Evolutionary conservation across 208 protist genomes (phyloP), one percentile per base, ranked within the genome.

Genomic region (Trypanosoma conorhini): DNA sequence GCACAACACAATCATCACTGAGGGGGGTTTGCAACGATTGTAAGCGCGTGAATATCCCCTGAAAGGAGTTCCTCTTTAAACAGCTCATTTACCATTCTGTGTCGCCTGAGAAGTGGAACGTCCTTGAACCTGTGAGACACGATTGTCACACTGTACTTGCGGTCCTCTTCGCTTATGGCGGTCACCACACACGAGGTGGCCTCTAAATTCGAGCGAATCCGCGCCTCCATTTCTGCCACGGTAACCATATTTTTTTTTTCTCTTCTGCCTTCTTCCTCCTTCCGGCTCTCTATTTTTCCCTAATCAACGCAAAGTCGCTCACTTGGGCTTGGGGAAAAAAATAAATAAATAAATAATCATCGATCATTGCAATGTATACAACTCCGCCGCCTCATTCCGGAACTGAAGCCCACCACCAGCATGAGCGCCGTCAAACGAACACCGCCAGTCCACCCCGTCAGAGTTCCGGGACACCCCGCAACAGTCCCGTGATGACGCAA

Each of bases 41-140:
- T 83, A 38, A 94, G 57, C 28, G 88, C 88, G 64, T 94, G 88
- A 67, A 94, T 91, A 7, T 62, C 67, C n/a, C 86, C 86, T 1
- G 81, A 86, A 1, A 85, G 70, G 3, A 94, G 74, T 66, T 92
- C 83, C 38, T 89, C 76, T 42, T 85, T 79, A 66, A 94, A 94
- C 35, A 94, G 54, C 28, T 82, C 73, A 67, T 91, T 91, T 38
- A 94, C 80, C 72, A 85, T 84, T 48, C 86, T 78, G 62, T 94
- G 88, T 17, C 88, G 78, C 48, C 92, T 77, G 19, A 94, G 54
- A 38, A 94, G 79, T 17, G 86, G 38, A 13, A 90, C 59, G 35
- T 70, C 80, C 8, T 77, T 74, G 59, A 94, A 94, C 12, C 63
- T 79, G 8, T 67, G 35, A 9, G 87, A 86, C 0, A 86, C 67